Base-by-base conservation (phyloP, 2,329 filamentous ascomycete species). In the Escovopsis sp. region DNA sequence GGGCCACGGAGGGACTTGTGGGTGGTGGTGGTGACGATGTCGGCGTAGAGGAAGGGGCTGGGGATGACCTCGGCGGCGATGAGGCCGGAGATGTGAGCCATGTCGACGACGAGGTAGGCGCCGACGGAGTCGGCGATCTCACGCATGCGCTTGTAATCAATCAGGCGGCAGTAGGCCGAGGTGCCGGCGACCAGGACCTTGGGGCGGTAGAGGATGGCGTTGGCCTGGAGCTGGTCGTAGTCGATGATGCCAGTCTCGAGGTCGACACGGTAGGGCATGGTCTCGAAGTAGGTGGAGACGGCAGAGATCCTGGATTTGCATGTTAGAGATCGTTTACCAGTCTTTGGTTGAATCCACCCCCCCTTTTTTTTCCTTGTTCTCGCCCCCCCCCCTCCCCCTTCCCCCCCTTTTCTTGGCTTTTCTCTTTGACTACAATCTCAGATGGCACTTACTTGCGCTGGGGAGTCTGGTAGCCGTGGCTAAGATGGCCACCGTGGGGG, bases 201-300 rank as follows among this genome's bases (percentile, higher is more conserved):
- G 54, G 91, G 91, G 51, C 91, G 83, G 76, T 89, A 98, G 56
- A 98, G 75, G 50, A 81, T 70, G 44, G 88, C 89, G 57, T 91
- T 81, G 70, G 93, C 84, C 67, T 91, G 82, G 48, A 98, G 80
- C 56, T 76, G 78, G 56, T 94, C 86, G 65, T 98, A 98, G 68
- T 98, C 91, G 57, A 98, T 98, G 64, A 96, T 79, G 53, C 91
- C 91, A 29, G 91, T 96, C 57, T 84, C 76, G 53, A 84, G 74
- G 63, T 91, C 72, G 48, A 96, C 81, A 47, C 87, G 81, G 74
- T 98, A 98, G 43, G 91, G 91, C 67, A 98, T 81, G 45, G 91
- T 98, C 74, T 98, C 89, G 61, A 96, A 98, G 76, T 98, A 98
- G 57, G 89, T 96, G 33, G 89, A 96, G 54, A 98, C 83, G 46